These are phyloP conservation scores for Ambispora gerdemannii DNA, from an alignment of 192 early-diverging fungal genomes.

Conservation along the genomic window DNA sequence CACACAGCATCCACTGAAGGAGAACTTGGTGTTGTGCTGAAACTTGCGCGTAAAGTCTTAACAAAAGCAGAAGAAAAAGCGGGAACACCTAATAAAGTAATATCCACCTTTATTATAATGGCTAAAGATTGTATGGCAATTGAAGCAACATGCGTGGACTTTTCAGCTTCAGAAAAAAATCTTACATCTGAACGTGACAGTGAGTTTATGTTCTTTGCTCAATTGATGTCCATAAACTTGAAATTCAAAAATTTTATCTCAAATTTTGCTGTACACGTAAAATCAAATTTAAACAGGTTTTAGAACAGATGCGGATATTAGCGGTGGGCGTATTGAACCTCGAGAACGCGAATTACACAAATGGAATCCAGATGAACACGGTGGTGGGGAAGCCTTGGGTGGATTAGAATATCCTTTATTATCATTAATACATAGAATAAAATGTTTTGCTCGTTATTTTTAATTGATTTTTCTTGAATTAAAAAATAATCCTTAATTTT, in stretches of 20 bases:
- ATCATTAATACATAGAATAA: slow-evolving; percentile 10
- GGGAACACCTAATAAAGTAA: slow-evolving; percentile 35
- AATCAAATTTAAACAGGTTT: slow-evolving; percentile 64
- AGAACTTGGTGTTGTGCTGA: slow-evolving; percentile 65
- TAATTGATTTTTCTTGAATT: not conserved
- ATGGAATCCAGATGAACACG: slow-evolving; percentile 74
- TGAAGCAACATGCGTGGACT: slow-evolving; percentile 49
- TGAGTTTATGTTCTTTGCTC: slow-evolving; percentile 27
- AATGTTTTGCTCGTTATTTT: slow-evolving; percentile 25
- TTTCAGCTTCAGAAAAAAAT: slow-evolving; percentile 42
- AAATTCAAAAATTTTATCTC: not conserved
- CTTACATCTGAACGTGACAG: slow-evolving; percentile 44
- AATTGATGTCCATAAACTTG: not conserved
- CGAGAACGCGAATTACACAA: slow-evolving; percentile 81
- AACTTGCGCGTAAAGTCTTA: slow-evolving; percentile 48
- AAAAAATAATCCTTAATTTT: slow-evolving; percentile 17
- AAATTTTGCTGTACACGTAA: not conserved
- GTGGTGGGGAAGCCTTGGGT: slow-evolving; percentile 23
- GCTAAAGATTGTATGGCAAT: slow-evolving; percentile 67
- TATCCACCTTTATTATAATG: slow-evolving; percentile 53
- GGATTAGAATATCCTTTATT: slow-evolving; percentile 39
- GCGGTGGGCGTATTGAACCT: slow-evolving; percentile 55
- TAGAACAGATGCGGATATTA: slow-evolving; percentile 90
- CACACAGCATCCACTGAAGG: slow-evolving; percentile 55
- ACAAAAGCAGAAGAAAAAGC: slow-evolving; percentile 43